Evolutionary conservation across 2,329 filamentous ascomycete genomes (phyloP), one percentile per base, ranked within the genome.

Genomic region (Teratosphaeriaceae sp.): DNA sequence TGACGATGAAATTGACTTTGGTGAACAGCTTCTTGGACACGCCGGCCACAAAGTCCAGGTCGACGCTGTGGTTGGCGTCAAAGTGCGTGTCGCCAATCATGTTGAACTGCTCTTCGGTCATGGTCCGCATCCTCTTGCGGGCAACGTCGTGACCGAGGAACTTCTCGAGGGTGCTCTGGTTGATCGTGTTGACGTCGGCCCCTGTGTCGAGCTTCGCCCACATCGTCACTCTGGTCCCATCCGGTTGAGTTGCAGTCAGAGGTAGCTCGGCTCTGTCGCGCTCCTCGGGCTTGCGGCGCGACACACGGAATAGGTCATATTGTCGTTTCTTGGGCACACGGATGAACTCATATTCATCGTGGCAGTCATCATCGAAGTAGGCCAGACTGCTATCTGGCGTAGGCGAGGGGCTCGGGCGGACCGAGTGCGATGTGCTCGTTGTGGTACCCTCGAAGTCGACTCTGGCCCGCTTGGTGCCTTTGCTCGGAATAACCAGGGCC

Each of bases 131-230:
- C 7, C 13, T 40, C 37, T 4, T 43, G 15, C 18, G 29, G 11
- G 22, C 30, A 2, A 16, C 9, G 5, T 26, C 26, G 7, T 36
- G 11, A 27, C 46, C 48, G 4, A 48, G 24, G 5, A 51, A 26
- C 2, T 27, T 26, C 16, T 43, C 24, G 16, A 48, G 34, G 6
- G 49, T 51, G 27, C 43, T 49, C 18, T 23, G 39, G 36, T 51
- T 51, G 23, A 56, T 56, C 30, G 50, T 43, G 40, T 53, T 56
- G 31, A 38, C 44, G 29, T 49, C 47, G 1, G 53, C 45, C 12
- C 51, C 53, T 1, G 53, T 53, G 39, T 56, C 53, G 43, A 52
- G 45, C 40, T 50, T 53, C 15, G 53, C 53, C 47, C 45, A 52
- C 43, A 56, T 42, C 9, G 47, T 44, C n/a, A 49, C 52, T 24